These are phyloP conservation scores for Papiliotrema nemorosa DNA, from an alignment of 1,284 basidiomycete species.

Conservation along the genomic window DNA sequence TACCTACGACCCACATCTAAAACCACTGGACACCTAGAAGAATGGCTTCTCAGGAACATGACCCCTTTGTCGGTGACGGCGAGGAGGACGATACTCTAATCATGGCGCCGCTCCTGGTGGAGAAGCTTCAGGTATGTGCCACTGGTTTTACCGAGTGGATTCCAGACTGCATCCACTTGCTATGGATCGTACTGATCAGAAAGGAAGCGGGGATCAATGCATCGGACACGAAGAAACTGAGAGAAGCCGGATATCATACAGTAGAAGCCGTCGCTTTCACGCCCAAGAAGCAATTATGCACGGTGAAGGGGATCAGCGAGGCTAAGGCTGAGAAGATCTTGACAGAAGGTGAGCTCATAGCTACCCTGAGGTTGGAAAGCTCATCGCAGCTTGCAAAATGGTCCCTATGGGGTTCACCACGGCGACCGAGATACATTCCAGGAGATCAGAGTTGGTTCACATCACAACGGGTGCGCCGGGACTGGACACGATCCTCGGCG, in stretches of 20 bases:
- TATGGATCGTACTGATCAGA: background rate
- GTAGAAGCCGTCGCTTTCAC: slow-evolving; percentile 96
- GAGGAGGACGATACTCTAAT: slow-evolving; percentile 57
- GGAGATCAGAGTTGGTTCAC: slow-evolving; percentile 91
- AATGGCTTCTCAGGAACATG: slow-evolving; percentile 34
- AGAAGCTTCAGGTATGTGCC: slow-evolving; percentile 63
- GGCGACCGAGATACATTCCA: slow-evolving; percentile 93
- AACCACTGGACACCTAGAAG: no score
- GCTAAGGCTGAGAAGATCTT: slow-evolving; percentile 97
- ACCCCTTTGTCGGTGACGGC: slow-evolving; percentile 34
- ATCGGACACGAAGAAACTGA: slow-evolving; percentile 94
- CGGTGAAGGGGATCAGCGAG: slow-evolving; percentile 96
- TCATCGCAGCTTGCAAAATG: slow-evolving; percentile 76
- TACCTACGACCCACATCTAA: background rate
- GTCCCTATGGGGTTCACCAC: slow-evolving; percentile 98
- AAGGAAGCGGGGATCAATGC: slow-evolving; percentile 82
- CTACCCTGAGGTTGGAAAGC: background rate
- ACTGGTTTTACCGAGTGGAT: background rate
- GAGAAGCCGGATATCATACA: slow-evolving; percentile 85
- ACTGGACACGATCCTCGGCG: slow-evolving; percentile 91
- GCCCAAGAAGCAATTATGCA: slow-evolving; percentile 86
- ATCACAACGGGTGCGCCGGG: slow-evolving; percentile 97
- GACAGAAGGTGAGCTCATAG: slow-evolving; percentile 68
- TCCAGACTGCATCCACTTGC: background rate
- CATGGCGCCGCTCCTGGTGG: slow-evolving; percentile 74